Conservation (phyloP, 306 rosid species). For the Casuarina glauca region DNA sequence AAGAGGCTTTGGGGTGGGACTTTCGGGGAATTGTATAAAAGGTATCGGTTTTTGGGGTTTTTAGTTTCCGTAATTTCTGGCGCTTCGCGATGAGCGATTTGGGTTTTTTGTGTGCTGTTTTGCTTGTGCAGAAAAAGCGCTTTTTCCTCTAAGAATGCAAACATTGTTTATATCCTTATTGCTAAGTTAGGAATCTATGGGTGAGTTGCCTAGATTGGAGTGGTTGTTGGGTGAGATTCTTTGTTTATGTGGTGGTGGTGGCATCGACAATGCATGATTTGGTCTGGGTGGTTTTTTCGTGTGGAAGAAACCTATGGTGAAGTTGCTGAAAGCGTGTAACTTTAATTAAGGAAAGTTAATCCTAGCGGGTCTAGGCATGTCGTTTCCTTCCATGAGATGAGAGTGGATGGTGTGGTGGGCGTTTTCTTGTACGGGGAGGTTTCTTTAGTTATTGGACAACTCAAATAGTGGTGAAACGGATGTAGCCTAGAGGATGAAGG, state of each 20-base stretch:
- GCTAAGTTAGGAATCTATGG: neutral
- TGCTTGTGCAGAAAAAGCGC: neutral
- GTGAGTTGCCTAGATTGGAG: neutral
- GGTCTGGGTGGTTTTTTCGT: neutral
- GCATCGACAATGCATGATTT: slow-evolving; percentile 5
- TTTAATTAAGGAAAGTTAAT: neutral
- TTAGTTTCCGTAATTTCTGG: neutral
- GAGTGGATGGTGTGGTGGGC: neutral
- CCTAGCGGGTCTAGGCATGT: neutral
- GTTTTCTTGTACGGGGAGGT: neutral
- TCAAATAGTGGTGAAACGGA: neutral
- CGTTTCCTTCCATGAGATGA: neutral
- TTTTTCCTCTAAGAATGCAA: neutral
- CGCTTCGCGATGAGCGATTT: slow-evolving; percentile 11
- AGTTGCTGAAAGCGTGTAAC: neutral
- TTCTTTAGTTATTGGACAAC: too few species aligned
- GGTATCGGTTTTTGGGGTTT: slow-evolving; percentile 32
- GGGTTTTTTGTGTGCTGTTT: slow-evolving; percentile 2
- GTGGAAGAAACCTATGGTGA: neutral
- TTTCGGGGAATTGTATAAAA: slow-evolving; percentile 71
- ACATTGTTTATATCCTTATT: neutral
- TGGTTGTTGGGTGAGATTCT: neutral
- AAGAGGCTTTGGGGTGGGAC: slow-evolving; percentile 85
- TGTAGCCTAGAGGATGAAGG: neutral
- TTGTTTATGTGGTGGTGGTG: neutral